phyloP scores from a whole-genome alignment of 352 stramenopile species.

The Phytophthora tentaculata region DNA sequence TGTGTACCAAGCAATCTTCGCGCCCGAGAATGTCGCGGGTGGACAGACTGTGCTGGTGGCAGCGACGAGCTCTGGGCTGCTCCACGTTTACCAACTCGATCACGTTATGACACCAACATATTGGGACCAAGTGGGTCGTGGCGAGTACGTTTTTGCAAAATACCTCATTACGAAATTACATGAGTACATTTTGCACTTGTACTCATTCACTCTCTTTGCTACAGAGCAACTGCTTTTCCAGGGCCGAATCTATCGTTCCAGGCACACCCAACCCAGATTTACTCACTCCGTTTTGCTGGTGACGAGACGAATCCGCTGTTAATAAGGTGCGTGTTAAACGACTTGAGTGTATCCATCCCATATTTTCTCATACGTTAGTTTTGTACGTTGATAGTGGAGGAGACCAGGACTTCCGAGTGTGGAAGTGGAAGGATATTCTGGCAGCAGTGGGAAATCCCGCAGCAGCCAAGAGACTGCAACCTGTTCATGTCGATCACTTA shows the following conservation, averaged over 20 bases:
- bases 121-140: conserved; percentile 52
- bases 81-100: conserved; percentile 66
- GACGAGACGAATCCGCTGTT: conserved; percentile 59
- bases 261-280: conserved; percentile 77
- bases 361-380: conserved; percentile 1
- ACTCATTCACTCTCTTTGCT: conserved; percentile 17
- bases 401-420: conserved; percentile 82
- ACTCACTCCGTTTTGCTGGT: conserved; percentile 72
- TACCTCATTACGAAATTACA: neutral
- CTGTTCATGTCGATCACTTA: conserved; percentile 59
- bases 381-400: conserved; percentile 46
- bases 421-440: conserved; percentile 73
- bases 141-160: conserved; percentile 36
- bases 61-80: conserved; percentile 62
- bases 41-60: conserved; percentile 61
- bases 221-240: conserved; percentile 48
- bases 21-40: conserved; percentile 29
- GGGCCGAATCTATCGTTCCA: conserved; percentile 65
- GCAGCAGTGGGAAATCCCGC: conserved; percentile 42
- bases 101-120: conserved; percentile 52
- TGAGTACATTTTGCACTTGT: conserved; percentile 1
- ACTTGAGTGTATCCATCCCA: conserved; percentile 7
- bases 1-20: conserved; percentile 66
- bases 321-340: conserved; percentile 47
- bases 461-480: conserved; percentile 29